Percentiles rank a stretch among this genome's conserved stretches.
phyloP scores from a whole-genome alignment of 208 protist genomes.

The Porcisia deanei region DNA sequence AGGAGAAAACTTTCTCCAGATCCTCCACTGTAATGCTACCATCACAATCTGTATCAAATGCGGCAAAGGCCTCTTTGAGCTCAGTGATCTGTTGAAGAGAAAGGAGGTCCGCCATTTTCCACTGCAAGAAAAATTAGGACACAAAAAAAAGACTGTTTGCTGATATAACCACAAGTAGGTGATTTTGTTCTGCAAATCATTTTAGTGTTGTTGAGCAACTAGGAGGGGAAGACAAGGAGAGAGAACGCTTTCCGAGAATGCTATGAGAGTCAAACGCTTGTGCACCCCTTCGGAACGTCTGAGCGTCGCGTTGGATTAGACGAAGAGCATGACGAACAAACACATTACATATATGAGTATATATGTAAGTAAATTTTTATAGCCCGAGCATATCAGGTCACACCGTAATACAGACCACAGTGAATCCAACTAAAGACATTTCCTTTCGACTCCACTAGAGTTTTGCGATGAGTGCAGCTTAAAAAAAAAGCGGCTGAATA shows the following conservation, averaged over 20 bases:
- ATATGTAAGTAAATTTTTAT: neutral
- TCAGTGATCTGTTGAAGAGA: constrained; percentile 99
- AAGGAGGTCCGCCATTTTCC: constrained; percentile 90
- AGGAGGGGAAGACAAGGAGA: neutral
- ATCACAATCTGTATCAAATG: constrained; percentile 99
- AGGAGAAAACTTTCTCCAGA: constrained; percentile 99
- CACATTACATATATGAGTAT: too few relatives aligned
- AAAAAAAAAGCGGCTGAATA: neutral
- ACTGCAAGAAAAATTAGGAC: neutral
- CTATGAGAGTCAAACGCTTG: neutral
- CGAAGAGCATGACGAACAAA: neutral
- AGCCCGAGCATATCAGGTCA: neutral
- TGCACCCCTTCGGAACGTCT: neutral
- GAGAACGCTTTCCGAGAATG: neutral
- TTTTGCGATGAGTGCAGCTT: neutral
- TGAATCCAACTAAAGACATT: neutral
- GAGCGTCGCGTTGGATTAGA: too few relatives aligned
- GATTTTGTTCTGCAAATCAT: neutral
- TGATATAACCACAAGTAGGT: neutral
- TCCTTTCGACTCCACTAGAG: neutral
- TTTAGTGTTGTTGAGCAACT: neutral
- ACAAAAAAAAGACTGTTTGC: neutral
- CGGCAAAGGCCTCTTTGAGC: constrained; percentile 99
- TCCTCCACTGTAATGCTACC: constrained; percentile 99
- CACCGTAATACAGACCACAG: neutral